Evolutionary conservation across 148 eudicot species (phyloP), one percentile per base, ranked within the genome.

Genomic region (Arctostaphylos glauca): DNA sequence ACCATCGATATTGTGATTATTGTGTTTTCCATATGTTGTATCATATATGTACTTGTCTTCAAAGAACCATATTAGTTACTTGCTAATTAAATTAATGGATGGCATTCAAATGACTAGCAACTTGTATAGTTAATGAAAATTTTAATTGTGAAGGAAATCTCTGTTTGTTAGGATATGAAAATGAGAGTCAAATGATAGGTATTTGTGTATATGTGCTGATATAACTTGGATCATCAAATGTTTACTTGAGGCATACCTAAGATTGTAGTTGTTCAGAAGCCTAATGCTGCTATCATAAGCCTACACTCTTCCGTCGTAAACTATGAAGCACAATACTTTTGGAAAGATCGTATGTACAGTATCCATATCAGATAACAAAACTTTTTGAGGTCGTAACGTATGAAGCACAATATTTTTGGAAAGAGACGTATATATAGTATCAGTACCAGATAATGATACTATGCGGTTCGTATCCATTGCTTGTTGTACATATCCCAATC

Each of bases 1-100:
- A 88, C 94, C 12, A 92, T 95, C 52, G 97, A 93, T 90, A 62
- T 92, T 80, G 19, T 93, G 14, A 74, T 86, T 43, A 81, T 95
- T 75, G 0, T 95, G 23, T 91, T 95, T 82, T 79, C 93, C 0
- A 58, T 93, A 50, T 83, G 94, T 74, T 93, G 94, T 64, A 92
- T 95, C 66, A 52, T 89, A 71, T 95, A 92, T 80, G 94, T 87
- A 10, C 25, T 88, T 38, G 85, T 86, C 84, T 95, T 95, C 86
- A 95, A 95, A 84, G 97, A 93, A 62, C 82, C 88, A 14, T 88
- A 90, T 75, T 86, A 82, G 31, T 82, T 82, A 21, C 44, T 31
- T 56, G 60, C 76, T 52, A 41, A 43, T 41, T 14, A 6, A 41
- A 38, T 64, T 21, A 12, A 7, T 23, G 43, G 43, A 64, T 25